Conservation (phyloP, 495 filamentous ascomycete species). For the Polyplosphaeria fusca region DNA sequence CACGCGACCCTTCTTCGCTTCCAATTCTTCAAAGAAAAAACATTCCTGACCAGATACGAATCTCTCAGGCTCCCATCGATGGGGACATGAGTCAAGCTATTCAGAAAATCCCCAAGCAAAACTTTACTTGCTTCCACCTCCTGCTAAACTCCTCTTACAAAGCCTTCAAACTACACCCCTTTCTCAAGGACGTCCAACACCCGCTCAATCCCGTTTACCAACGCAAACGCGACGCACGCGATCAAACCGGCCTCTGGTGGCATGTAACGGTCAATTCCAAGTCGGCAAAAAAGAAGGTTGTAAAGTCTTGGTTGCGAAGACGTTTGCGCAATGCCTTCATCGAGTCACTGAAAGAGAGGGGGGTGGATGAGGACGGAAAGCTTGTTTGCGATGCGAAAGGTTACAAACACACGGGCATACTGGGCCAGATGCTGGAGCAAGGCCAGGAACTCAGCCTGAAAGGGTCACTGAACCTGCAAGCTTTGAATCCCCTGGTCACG, state of each 20-base stretch:
- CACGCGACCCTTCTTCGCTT: too few relatives aligned
- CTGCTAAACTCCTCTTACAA: constrained; percentile 11
- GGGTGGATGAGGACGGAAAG: constrained; percentile 25
- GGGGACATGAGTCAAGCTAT: too few relatives aligned
- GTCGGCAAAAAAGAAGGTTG: constrained; percentile 45
- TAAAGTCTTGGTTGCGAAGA: constrained; percentile 52
- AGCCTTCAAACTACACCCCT: constrained; percentile 6
- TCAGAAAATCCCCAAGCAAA: too few relatives aligned
- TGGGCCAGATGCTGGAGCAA: background rate
- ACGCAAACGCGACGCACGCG: constrained; percentile 11
- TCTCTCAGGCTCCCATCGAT: too few relatives aligned
- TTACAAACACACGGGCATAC: background rate
- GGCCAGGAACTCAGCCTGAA: background rate
- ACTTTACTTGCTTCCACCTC: background rate
- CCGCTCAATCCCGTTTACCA: constrained; percentile 24
- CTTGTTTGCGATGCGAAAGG: background rate
- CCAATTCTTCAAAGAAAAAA: too few relatives aligned
- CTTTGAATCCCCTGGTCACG: background rate
- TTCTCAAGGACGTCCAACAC: constrained; percentile 23
- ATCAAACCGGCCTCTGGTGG: constrained; percentile 38
- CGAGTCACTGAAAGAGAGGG: constrained; percentile 51
- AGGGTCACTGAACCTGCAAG: background rate
- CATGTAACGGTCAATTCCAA: constrained; percentile 31
- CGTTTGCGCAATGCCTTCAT: constrained; percentile 53
- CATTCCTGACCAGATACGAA: too few relatives aligned